A percentile compares a stretch with the other conserved stretches of the same genome.
These are phyloP conservation scores for Aspergillus sclerotiicarbonarius DNA, from an alignment of 495 filamentous ascomycete genomes.

Conservation along the genomic window DNA sequence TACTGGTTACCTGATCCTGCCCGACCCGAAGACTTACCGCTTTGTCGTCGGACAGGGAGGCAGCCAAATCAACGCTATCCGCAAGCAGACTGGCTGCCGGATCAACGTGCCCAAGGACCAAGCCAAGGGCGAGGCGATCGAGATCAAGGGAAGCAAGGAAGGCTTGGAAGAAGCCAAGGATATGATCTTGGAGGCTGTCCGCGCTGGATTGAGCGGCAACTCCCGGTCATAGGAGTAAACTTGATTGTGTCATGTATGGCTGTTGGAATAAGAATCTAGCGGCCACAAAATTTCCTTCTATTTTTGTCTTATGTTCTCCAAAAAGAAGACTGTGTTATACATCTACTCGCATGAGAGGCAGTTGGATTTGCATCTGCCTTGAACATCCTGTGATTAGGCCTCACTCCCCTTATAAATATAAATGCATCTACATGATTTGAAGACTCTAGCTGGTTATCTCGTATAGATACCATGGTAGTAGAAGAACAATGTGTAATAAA, in stretches of 20 bases:
- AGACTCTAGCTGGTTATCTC: neutral
- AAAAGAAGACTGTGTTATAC: conserved; percentile 20
- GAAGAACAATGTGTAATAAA: too few species aligned
- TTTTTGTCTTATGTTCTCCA: conserved; percentile 13
- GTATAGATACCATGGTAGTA: neutral
- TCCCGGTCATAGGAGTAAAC: conserved; percentile 13
- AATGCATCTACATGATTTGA: neutral
- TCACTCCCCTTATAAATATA: neutral
- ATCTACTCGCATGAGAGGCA: neutral
- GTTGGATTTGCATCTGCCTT: conserved; percentile 5
- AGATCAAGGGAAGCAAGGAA: conserved; percentile 74
- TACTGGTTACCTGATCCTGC: conserved; percentile 83
- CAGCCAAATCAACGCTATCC: conserved; percentile 85
- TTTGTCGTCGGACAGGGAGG: conserved; percentile 88
- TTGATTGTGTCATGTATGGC: neutral
- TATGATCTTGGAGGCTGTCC: conserved; percentile 79
- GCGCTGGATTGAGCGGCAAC: conserved; percentile 35
- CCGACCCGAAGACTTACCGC: conserved; percentile 85
- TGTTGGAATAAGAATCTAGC: neutral
- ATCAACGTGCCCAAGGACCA: conserved; percentile 88
- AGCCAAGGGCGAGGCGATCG: conserved; percentile 76
- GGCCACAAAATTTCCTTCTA: conserved; percentile 4
- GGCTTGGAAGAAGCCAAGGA: conserved; percentile 86
- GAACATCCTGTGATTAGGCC: conserved; percentile 5
- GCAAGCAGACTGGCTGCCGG: conserved; percentile 86